Conservation (phyloP, 495 filamentous ascomycete species). For the Penicillium silybi region DNA sequence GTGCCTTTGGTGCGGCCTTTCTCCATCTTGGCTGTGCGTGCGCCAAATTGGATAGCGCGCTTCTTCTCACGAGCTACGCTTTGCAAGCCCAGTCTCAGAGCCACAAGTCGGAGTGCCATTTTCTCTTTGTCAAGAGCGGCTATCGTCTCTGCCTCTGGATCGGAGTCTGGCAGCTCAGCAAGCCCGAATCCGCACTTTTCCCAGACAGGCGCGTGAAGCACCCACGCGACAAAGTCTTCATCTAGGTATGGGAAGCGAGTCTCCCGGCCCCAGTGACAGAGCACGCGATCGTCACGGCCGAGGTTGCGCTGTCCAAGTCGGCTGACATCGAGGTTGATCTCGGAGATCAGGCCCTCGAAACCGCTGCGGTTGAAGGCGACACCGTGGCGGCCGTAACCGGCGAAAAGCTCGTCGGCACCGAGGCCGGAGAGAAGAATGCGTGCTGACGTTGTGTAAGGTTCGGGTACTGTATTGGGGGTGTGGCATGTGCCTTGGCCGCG, state of each 20-base stretch:
- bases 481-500: conserved; percentile 59
- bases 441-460: conserved; percentile 62
- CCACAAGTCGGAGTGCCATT: conserved; percentile 73
- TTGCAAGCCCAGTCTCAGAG: conserved; percentile 66
- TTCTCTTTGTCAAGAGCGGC: conserved; percentile 70
- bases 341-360: conserved; percentile 68
- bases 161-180: conserved; percentile 1
- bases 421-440: conserved; percentile 88
- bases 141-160: neutral
- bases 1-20: conserved; percentile 70
- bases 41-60: conserved; percentile 85
- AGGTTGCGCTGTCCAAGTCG: conserved; percentile 90
- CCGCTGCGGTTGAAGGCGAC: conserved; percentile 66
- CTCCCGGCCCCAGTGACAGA: conserved; percentile 86
- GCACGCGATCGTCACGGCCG: conserved; percentile 87
- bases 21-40: conserved; percentile 84
- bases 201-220: conserved; percentile 66
- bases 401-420: conserved; percentile 94
- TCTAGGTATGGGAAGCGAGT: conserved; percentile 90
- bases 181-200: conserved; percentile 78
- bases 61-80: conserved; percentile 81
- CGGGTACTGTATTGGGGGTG: neutral
- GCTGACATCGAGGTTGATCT: conserved; percentile 81
- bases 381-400: conserved; percentile 82
- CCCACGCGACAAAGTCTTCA: conserved; percentile 79